A percentile compares a stretch with the other conserved stretches of the same genome.
These are phyloP conservation scores for Trichoderma gamsii DNA, from an alignment of 495 filamentous ascomycete genomes.

Conservation along the genomic window DNA sequence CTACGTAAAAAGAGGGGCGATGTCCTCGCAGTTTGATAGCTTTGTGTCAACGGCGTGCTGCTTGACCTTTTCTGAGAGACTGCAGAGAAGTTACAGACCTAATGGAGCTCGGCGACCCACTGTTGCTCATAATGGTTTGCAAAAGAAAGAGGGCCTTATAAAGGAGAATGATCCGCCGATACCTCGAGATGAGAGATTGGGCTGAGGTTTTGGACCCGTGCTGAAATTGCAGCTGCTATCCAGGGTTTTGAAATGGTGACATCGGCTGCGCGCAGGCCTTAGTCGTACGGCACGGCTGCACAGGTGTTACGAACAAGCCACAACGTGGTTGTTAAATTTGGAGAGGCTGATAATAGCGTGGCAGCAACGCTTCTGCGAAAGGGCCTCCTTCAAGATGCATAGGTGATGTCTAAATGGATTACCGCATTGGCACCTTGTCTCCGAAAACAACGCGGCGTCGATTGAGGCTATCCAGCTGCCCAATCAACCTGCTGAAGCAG, in stretches of 20 bases:
- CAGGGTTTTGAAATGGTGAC: neutral
- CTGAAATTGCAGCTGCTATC: neutral
- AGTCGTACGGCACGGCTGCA: neutral
- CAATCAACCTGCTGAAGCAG: neutral
- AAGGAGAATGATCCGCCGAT: neutral
- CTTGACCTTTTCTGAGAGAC: neutral
- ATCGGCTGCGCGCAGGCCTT: neutral
- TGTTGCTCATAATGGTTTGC: neutral
- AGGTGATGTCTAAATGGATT: neutral
- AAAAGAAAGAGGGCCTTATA: neutral
- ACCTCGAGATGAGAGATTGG: neutral
- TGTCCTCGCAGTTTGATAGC: too few species aligned
- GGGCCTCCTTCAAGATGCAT: neutral
- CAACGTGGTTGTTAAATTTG: neutral
- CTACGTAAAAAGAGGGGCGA: too few species aligned
- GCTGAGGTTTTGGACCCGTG: too few species aligned
- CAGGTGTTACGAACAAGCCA: neutral
- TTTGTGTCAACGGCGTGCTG: neutral
- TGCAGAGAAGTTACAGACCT: neutral
- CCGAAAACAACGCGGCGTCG: neutral
- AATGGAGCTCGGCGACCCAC: neutral
- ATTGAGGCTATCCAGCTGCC: neutral
- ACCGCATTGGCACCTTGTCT: neutral
- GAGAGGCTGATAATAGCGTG: neutral
- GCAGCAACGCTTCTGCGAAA: neutral